Percentiles rank a stretch among this genome's conserved stretches.
Conservation (phyloP, 2,329 filamentous ascomycete genomes). For the Talaromyces sp. region DNA sequence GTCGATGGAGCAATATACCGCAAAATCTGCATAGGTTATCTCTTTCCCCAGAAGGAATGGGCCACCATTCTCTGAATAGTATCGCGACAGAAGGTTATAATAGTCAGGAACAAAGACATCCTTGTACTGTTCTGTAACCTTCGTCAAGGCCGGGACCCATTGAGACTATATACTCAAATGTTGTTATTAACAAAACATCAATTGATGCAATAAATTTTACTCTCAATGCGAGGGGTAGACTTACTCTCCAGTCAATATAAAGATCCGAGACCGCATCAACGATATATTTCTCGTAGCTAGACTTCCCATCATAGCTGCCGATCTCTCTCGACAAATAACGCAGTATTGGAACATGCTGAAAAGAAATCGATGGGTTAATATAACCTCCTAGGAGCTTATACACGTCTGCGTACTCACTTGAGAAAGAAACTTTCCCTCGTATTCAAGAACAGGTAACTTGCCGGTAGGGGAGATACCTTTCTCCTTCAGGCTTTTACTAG, state of each 20-base stretch:
- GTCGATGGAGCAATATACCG: slow-evolving; percentile 36
- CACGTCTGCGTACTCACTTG: slow-evolving; percentile 13
- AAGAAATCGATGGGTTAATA: neutral
- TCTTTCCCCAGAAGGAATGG: slow-evolving; percentile 35
- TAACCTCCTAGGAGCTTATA: neutral
- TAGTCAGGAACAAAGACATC: slow-evolving; percentile 25
- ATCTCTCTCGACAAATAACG: slow-evolving; percentile 35
- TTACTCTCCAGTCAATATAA: slow-evolving; percentile 39
- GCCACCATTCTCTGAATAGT: slow-evolving; percentile 26
- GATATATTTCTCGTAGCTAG: slow-evolving; percentile 33
- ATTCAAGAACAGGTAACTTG: slow-evolving; percentile 32
- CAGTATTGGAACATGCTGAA: slow-evolving; percentile 29
- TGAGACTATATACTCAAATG: slow-evolving; percentile 10
- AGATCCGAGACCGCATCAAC: slow-evolving; percentile 35
- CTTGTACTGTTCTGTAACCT: slow-evolving; percentile 27
- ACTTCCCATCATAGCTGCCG: slow-evolving; percentile 33
- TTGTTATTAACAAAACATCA: neutral
- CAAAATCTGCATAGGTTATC: slow-evolving; percentile 38
- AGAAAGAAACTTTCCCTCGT: slow-evolving; percentile 27
- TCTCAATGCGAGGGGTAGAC: slow-evolving; percentile 7
- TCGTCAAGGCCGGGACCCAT: slow-evolving; percentile 25
- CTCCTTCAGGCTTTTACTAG: slow-evolving; percentile 23
- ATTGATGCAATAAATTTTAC: no score
- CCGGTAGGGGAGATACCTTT: slow-evolving; percentile 26
- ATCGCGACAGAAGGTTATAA: slow-evolving; percentile 25